phyloP scores from a whole-genome alignment of 2,329 filamentous ascomycete genomes.

The Xylaria sp. region DNA sequence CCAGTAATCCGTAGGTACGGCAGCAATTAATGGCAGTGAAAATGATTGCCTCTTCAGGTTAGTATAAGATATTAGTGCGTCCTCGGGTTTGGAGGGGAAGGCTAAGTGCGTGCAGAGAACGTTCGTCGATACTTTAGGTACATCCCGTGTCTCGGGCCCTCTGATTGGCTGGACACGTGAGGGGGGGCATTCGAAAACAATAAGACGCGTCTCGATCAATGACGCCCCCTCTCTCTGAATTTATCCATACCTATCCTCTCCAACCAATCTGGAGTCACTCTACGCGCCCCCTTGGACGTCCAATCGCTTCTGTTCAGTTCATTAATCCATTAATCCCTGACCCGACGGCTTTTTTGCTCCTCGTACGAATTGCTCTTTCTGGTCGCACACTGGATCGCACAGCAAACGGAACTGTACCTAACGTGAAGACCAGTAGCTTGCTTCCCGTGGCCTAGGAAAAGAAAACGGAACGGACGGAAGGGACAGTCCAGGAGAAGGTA shows the following conservation, averaged over 20 bases:
- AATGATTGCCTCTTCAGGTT: background rate
- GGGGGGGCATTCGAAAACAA: constrained; percentile 14
- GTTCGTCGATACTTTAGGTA: background rate
- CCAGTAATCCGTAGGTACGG: background rate
- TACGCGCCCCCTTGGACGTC: constrained; percentile 16
- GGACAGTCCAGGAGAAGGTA: background rate
- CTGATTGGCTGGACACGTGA: constrained; percentile 18
- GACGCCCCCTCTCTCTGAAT: constrained; percentile 4
- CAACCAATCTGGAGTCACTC: constrained; percentile 18
- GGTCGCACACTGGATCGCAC: constrained; percentile 15
- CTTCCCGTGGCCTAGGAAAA: constrained; percentile 1
- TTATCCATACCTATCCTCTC: background rate
- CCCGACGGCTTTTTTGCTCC: constrained; percentile 11
- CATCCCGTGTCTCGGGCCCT: background rate
- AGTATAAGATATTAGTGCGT: background rate
- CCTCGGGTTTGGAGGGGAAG: background rate
- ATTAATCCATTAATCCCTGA: constrained; percentile 17
- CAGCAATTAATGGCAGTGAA: background rate
- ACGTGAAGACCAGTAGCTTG: constrained; percentile 4
- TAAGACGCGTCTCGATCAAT: constrained; percentile 12
- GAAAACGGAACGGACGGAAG: background rate
- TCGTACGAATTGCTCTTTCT: constrained; percentile 16
- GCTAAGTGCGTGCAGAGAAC: background rate
- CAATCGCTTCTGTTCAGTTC: constrained; percentile 16
- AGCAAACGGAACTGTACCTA: constrained; percentile 5